phyloP scores from a whole-genome alignment of 495 filamentous ascomycete genomes.

The Lophiotrema nucula region DNA sequence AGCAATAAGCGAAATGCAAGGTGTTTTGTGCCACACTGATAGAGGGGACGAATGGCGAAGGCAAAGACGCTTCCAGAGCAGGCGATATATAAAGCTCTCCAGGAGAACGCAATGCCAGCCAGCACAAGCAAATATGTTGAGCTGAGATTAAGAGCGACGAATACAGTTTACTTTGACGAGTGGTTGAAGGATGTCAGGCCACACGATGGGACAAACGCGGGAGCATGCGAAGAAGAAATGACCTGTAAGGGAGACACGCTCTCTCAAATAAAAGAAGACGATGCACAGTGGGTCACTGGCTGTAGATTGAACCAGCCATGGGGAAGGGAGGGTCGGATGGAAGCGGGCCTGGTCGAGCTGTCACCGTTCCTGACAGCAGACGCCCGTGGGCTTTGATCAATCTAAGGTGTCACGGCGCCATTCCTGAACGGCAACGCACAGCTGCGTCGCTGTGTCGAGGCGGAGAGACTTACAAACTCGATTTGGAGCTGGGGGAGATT shows the following conservation, averaged over 20 bases:
- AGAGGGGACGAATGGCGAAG: not conserved
- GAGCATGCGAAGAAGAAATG: not conserved
- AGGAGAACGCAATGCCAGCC: not conserved
- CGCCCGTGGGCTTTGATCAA: not conserved
- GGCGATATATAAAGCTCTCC: slow-evolving; percentile 5
- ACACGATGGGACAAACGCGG: not conserved
- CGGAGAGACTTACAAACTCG: slow-evolving; percentile 4
- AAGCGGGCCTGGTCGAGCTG: slow-evolving; percentile 12
- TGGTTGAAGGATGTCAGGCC: not conserved
- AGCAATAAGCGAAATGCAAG: not conserved
- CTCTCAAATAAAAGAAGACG: slow-evolving; percentile 21
- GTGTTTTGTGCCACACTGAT: not conserved
- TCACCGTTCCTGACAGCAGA: slow-evolving; percentile 22
- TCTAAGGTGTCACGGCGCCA: slow-evolving; percentile 13
- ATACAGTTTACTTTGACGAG: not conserved
- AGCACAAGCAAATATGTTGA: slow-evolving; percentile 1
- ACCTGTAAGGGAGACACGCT: slow-evolving; percentile 9
- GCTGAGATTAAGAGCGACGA: not conserved
- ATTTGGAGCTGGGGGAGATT: not conserved
- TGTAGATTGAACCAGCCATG: slow-evolving; percentile 12
- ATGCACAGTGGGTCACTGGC: slow-evolving; percentile 9
- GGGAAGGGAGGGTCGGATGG: not conserved
- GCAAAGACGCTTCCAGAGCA: not conserved
- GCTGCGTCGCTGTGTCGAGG: slow-evolving; percentile 1
- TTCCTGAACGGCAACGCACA: not conserved